phyloP scores from a whole-genome alignment of 2,329 filamentous ascomycete genomes.

The Claviceps sp. region DNA sequence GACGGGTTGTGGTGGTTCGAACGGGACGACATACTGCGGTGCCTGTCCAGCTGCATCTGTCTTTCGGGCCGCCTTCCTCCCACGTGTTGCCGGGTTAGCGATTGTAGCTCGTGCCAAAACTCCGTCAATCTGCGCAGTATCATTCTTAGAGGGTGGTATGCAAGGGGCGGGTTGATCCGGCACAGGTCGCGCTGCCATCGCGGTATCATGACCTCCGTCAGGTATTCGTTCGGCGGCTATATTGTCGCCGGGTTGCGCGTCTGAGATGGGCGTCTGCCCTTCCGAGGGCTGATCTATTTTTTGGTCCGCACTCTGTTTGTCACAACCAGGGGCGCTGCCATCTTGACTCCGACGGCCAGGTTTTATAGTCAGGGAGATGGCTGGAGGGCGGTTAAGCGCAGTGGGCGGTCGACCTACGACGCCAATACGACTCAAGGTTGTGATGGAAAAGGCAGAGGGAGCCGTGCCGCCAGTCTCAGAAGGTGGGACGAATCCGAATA shows the following conservation, averaged over 20 bases:
- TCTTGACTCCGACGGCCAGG: background rate
- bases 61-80: constrained; percentile 37
- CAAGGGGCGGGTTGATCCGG: background rate
- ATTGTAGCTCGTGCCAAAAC: constrained; percentile 13
- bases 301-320: background rate
- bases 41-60: constrained; percentile 36
- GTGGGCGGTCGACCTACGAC: constrained; percentile 1
- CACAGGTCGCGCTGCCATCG: background rate
- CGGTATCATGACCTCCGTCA: background rate
- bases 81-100: constrained; percentile 36
- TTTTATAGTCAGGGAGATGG: background rate
- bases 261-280: no score
- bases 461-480: constrained; percentile 7
- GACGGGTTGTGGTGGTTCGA: constrained; percentile 15
- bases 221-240: background rate
- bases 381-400: background rate
- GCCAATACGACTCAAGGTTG: constrained; percentile 4
- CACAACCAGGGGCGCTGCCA: background rate
- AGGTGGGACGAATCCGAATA: constrained; percentile 26
- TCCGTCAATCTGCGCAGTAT: background rate
- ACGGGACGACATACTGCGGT: constrained; percentile 28
- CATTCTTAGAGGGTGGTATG: background rate
- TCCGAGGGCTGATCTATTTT: background rate
- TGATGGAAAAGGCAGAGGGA: constrained; percentile 9
- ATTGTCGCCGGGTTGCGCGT: background rate